Conservation (phyloP, 345 rosid genomes). For the Leavenworthia alabamica region DNA sequence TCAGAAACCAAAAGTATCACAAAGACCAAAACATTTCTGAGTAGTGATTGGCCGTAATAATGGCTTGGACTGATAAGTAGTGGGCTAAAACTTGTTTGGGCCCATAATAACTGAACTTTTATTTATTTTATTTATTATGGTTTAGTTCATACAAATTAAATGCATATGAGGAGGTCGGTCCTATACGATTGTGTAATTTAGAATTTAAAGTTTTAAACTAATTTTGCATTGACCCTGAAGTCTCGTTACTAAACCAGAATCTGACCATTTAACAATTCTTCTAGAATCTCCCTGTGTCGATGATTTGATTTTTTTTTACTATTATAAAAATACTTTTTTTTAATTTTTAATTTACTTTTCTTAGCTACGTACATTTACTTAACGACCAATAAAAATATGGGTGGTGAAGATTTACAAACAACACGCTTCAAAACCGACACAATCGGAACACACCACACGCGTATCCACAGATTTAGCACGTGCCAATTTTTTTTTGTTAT, state of each 20-base stretch:
- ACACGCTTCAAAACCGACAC: conserved; percentile 13
- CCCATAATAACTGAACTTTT: background rate
- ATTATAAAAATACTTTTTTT: too few relatives aligned
- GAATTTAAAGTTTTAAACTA: background rate
- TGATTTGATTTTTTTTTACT: too few relatives aligned
- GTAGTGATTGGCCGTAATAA: too few relatives aligned
- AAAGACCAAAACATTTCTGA: background rate
- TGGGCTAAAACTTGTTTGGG: background rate
- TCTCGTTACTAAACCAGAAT: background rate
- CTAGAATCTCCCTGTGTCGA: too few relatives aligned
- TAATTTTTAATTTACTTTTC: too few relatives aligned
- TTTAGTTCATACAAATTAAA: too few relatives aligned
- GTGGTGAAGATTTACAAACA: too few relatives aligned
- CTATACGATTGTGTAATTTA: background rate
- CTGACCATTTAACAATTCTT: background rate
- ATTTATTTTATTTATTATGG: background rate
- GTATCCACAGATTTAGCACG: conserved; percentile 4
- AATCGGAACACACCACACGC: conserved; percentile 14
- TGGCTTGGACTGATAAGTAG: background rate
- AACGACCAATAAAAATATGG: too few relatives aligned
- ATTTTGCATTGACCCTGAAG: background rate
- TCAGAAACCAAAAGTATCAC: background rate
- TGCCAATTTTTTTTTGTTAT: background rate
- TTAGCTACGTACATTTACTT: conserved; percentile 25
- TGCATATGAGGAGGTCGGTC: too few relatives aligned